Base-by-base conservation (phyloP, 192 early-diverging fungal species). In the Allomyces javanicus region DNA sequence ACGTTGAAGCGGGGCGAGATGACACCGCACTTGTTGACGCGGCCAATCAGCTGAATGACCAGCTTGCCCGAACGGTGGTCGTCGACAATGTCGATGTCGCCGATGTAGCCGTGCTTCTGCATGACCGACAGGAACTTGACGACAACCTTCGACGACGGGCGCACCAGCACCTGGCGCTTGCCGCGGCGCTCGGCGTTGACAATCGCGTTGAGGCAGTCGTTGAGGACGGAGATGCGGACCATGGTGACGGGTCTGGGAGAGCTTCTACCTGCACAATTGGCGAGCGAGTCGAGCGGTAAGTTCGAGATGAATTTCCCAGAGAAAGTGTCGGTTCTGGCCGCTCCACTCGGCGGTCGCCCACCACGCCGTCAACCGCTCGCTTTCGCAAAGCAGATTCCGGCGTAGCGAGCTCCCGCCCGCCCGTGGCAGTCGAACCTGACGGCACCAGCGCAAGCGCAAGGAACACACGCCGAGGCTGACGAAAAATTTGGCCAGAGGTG, bases 101-200 rank as follows among this genome's bases (percentile, higher is more conserved):
- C 93, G 81, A 98, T 95, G 85, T 98, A 98, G 68, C 92, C 92
- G 77, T 96, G 91, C 82, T 90, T 89, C 84, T 96, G 96, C 93
- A 98, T 98, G 71, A 96, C 92, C 69, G 90, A 89, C 63, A 98
- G 81, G 87, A 98, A 98, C 86, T 93, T 94, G 84, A 95, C 83
- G 69, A 98, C 88, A 78, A 98, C 93, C 85, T 95, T 96, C 75
- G 93, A 96, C 74, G 87, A 89, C 71, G 96, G 96, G 70, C 93
- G 90, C 78, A 98, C 79, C 72, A 96, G 75, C 62, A 96, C 93
- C 83, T 98, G 96, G 74, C 93, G 89, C 87, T 95, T 95, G 65
- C 96, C 96, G 75, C 84, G 86, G 77, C 89, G 91, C 86, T 98
- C 96, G 72, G 96, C 96, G 77, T 98, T 98, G 87, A 87, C 88